Base-by-base conservation (phyloP, 352 stramenopile species). In the Phytophthora aleatoria region DNA sequence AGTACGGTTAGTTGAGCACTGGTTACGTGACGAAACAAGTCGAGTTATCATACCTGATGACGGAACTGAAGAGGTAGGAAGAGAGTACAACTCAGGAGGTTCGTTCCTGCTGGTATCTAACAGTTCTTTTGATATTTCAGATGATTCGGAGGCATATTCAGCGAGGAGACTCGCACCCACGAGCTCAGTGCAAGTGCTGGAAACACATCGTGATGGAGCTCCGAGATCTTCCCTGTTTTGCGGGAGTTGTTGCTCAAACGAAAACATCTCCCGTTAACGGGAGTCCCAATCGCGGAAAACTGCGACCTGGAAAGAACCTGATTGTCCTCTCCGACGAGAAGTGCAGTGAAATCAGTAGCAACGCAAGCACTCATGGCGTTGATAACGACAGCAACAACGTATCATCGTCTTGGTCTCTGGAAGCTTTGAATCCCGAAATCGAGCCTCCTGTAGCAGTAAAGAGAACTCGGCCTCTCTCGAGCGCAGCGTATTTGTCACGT, bases 181-280 rank as follows among this genome's bases (percentile, higher is more conserved):
- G 76, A 33, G 71, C 67, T 30, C 82, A 89, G 51, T 63, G 77
- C 66, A 91, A 91, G 57, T 94, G 86, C 61, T 94, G 83, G 86
- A 87, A 83, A 26, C 76, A 94, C 49, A 91, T 92, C 30, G 81
- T 92, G 33, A 63, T 90, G 38, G 85, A 94, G 55, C 65, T 94
- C 1, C 75, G 79, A 31, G 85, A 92, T 42, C 68, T 91, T n/a
- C 71, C 83, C 12, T 80, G 71, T 30, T 81, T 84, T 57, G 49
- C 67, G 2, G 64, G 49, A 2, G 31, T 75, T 6, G 33, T 61
- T 35, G 51, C 38, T 12, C 50, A 63, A 16, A 26, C 47, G n/a
- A 56, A 58, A 61, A 33, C 26, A 20, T 20, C 20, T 20, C 20
- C 20, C 20, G 20, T 20, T 20, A 20, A 20, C 20, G 20, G 20